phyloP scores from a whole-genome alignment of 75 land plant species.

The Azolla pinnata region DNA sequence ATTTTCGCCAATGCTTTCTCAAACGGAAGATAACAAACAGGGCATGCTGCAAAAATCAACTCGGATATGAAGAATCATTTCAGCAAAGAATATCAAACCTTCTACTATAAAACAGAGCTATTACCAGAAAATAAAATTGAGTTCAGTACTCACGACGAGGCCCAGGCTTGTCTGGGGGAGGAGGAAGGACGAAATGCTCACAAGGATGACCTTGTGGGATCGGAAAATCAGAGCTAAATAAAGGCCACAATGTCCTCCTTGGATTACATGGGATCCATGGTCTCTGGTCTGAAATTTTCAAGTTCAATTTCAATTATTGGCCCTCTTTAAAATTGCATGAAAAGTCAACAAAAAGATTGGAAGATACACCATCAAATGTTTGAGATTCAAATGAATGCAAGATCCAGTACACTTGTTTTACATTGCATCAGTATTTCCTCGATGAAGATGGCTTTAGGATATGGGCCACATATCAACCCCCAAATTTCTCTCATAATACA shows the following conservation, averaged over 20 bases:
- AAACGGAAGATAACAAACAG: slow-evolving; percentile 18
- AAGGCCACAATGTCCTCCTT: neutral
- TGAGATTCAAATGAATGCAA: too few species aligned
- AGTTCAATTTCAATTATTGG: neutral
- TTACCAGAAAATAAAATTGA: slow-evolving; percentile 1
- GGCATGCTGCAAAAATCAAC: slow-evolving; percentile 16
- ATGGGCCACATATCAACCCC: too few species aligned
- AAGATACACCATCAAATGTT: too few species aligned
- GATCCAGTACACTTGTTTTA: too few species aligned
- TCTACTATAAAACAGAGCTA: neutral
- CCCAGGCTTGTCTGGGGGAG: slow-evolving; percentile 28
- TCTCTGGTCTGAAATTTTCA: neutral
- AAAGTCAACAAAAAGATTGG: too few species aligned
- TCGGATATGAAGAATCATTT: neutral
- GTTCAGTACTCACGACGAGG: slow-evolving; percentile 26
- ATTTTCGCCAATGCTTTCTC: slow-evolving; percentile 11
- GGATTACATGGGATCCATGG: neutral
- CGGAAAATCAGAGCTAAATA: slow-evolving; percentile 3
- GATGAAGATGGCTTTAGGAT: too few species aligned
- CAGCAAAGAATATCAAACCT: neutral
- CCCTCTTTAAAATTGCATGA: too few species aligned
- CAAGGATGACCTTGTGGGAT: slow-evolving; percentile 28
- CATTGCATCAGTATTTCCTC: too few species aligned
- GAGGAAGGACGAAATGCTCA: slow-evolving; percentile 17
- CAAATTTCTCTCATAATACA: too few species aligned